Base-by-base conservation (phyloP, 176 grass and related monocot species). In the Calamus simplicifolius region DNA sequence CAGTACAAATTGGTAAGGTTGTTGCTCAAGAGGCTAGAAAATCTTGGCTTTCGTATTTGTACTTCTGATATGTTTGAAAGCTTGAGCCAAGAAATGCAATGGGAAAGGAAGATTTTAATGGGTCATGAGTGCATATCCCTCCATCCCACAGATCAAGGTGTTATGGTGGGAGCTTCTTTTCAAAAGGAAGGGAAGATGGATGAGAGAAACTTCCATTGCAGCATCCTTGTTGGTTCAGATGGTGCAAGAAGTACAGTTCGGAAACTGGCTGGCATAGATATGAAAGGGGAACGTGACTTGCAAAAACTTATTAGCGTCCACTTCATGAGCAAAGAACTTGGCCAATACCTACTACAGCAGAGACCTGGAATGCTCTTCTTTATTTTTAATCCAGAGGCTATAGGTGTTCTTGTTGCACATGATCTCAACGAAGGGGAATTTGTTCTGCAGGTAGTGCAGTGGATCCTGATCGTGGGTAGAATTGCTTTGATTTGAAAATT, bases 351-450 rank as follows among this genome's bases (percentile, higher is more conserved):
- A 31, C 77, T 78, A 50, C 73, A 70, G 18, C 49, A 88, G 58
- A 97, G 92, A 51, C 87, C 87, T 58, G 93, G 87, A 25, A 97
- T 91, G 93, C 59, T 97, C n/a, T 91, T 88, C 68, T 91, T 91
- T 73, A 74, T 91, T 72, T 97, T 97, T 53, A 91, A 97, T 73
- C 81, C 73, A 12, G 73, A 78, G 6, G 84, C 83, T 26, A 85
- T 85, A 49, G 93, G 93, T 50, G 81, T 92, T 16, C 81, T 97
- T 21, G 93, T 97, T 28, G 87, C 87, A 26, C 93, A 97, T 88
- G 86, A 91, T 73, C 82, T 97, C 66, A 77, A 92, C 56, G 54
- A 91, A 82, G 93, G 93, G 43, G 87, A 97, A 59, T 97, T 91
- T 76, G 83, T 97, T 27, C 78, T 97, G 57, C 93, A 88, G 87